phyloP scores from a whole-genome alignment of 2,329 filamentous ascomycete species.

The Xylaria sp. region DNA sequence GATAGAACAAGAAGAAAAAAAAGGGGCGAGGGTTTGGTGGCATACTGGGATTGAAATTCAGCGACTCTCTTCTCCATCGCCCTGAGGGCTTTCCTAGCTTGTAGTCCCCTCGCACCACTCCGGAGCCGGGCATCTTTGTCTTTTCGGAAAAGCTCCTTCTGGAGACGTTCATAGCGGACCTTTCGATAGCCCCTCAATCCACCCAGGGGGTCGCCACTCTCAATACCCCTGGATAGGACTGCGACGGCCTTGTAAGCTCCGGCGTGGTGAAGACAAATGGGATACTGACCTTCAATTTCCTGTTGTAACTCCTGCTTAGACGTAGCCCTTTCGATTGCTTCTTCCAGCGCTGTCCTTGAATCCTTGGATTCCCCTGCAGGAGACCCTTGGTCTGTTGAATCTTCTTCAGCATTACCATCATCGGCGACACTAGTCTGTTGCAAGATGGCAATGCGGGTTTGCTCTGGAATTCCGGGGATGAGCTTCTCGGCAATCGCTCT shows the following conservation, averaged over 20 bases:
- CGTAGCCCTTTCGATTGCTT: slow-evolving; percentile 66
- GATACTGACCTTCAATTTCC: slow-evolving; percentile 59
- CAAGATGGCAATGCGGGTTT: slow-evolving; percentile 66
- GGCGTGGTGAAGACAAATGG: background rate
- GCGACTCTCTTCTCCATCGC: slow-evolving; percentile 68
- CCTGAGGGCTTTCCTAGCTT: slow-evolving; percentile 74
- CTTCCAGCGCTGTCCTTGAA: slow-evolving; percentile 58
- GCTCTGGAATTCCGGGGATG: slow-evolving; percentile 73
- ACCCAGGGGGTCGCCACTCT: slow-evolving; percentile 57
- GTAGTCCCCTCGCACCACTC: slow-evolving; percentile 74
- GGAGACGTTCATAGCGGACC: slow-evolving; percentile 64
- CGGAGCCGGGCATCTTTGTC: slow-evolving; percentile 74
- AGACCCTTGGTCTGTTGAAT: slow-evolving; percentile 5
- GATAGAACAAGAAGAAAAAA: background rate
- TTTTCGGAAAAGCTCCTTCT: slow-evolving; percentile 66
- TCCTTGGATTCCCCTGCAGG: slow-evolving; percentile 12
- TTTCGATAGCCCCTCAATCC: slow-evolving; percentile 63
- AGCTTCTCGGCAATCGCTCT: slow-evolving; percentile 77
- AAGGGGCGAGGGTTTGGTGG: too few species aligned
- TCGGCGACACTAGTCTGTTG: slow-evolving; percentile 63
- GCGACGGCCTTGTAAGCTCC: background rate
- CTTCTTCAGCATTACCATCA: slow-evolving; percentile 33
- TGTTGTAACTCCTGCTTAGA: slow-evolving; percentile 59
- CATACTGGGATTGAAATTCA: slow-evolving; percentile 57
- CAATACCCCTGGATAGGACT: slow-evolving; percentile 64